Evolutionary conservation across 768 basidiomycete species (phyloP), one percentile per base, ranked within the genome.

Genomic region (Tricholoma matsutake): DNA sequence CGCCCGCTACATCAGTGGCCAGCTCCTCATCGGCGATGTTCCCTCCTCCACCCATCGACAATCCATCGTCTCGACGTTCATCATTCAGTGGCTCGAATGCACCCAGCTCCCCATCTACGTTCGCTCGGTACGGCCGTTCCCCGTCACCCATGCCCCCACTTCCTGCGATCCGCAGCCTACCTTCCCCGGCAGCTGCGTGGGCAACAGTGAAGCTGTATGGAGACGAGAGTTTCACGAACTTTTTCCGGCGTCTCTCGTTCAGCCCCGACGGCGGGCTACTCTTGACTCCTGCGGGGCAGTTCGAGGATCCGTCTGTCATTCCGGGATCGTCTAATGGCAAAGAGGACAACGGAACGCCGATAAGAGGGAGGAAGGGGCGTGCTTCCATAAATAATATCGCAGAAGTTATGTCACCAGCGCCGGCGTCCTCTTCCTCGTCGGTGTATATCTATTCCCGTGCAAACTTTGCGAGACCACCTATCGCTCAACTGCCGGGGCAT

Each of bases 391-490:
- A 74, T 4, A 72, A 63, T 62, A 74, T 80, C 51, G 41, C 71
- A 18, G 55, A 75, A 18, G 68, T 75, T 53, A 67, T 77, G 14
- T 65, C 75, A n/a, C 76, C 82, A 0, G 74, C 77, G 0, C 79
- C 51, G 10, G 32, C 37, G 41, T 61, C 85, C 14, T 71, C 78
- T 6, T 71, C 72, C 10, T 84, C 83, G 4, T 82, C 81, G 2
- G 96, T 98, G 29, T 98, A 92, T 78, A 92, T 99, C 67, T 98
- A 98, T 75, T 92, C 95, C 7, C 85, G 97, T 32, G 93, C 93
- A 43, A 98, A 97, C 75, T 92, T 99, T 73, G 87, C 94, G 0
- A 80, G 92, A 45, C 91, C 94, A 1, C 96, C 97, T 0, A 86
- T 98, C 60, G 97, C 95, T 13, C 95, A 96, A 70, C 79, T 98